Conservation (phyloP, 2,329 filamentous ascomycete genomes). For the Ascosphaera apis region DNA sequence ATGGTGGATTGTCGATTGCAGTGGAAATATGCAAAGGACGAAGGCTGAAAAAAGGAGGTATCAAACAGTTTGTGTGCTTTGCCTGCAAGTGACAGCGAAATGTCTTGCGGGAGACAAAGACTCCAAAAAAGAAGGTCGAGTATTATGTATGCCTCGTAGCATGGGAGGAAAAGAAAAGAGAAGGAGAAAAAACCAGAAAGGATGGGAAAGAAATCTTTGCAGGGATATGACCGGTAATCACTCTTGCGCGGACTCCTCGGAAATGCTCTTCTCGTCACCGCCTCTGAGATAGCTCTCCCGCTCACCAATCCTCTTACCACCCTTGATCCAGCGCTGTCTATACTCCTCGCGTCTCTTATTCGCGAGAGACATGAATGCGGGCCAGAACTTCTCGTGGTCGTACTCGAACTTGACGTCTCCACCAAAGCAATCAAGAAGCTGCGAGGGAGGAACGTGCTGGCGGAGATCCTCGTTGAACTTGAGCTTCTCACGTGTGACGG, state of each 20-base stretch:
- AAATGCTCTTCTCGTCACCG: conserved; percentile 21
- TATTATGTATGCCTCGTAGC: too few species aligned
- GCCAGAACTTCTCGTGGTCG: conserved; percentile 76
- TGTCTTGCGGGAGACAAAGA: too few species aligned
- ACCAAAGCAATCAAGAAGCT: conserved; percentile 58
- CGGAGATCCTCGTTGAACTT: conserved; percentile 90
- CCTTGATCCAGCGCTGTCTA: conserved; percentile 50
- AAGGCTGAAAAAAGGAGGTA: too few species aligned
- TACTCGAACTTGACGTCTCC: conserved; percentile 79
- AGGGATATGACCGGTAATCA: too few species aligned
- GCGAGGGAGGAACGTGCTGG: conserved; percentile 55
- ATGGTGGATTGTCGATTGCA: too few species aligned
- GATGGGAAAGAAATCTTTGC: too few species aligned
- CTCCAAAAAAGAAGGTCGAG: too few species aligned
- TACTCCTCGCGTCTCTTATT: conserved; percentile 39
- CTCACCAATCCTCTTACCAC: conserved; percentile 64
- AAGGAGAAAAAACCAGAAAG: too few species aligned
- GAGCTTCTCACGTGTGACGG: conserved; percentile 77
- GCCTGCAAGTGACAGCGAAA: too few species aligned
- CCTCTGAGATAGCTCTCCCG: conserved; percentile 72
- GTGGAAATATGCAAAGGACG: too few species aligned
- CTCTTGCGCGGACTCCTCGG: conserved; percentile 8
- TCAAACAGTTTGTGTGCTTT: too few species aligned
- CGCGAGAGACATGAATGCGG: conserved; percentile 51
- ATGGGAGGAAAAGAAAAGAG: too few species aligned